Percentiles rank a stretch among this genome's conserved stretches.
These are phyloP conservation scores for Schizochytrium sp. DNA, from an alignment of 108 stramenopile genomes.

Conservation along the genomic window DNA sequence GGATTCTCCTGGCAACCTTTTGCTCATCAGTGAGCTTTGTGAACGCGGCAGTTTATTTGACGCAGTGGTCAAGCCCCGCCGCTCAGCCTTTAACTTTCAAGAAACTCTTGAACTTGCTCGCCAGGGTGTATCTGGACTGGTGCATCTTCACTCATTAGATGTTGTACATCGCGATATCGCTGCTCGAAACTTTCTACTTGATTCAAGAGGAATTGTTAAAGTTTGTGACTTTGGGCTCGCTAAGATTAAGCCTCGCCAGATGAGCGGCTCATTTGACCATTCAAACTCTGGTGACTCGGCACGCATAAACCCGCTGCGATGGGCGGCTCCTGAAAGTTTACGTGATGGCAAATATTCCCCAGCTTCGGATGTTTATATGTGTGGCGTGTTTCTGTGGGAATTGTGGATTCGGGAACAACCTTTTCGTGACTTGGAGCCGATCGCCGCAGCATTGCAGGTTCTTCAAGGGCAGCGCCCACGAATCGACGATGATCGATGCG, in stretches of 20 bases:
- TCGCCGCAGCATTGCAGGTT: slow-evolving; percentile 7
- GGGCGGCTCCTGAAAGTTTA: slow-evolving; percentile 68
- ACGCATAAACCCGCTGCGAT: slow-evolving; percentile 64
- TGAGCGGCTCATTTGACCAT: neutral
- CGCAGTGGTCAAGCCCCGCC: slow-evolving; percentile 59
- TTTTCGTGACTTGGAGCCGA: neutral
- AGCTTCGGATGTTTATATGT: slow-evolving; percentile 65
- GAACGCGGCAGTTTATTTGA: slow-evolving; percentile 64
- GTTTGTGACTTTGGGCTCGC: slow-evolving; percentile 70
- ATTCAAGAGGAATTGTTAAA: slow-evolving; percentile 60
- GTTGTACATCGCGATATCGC: slow-evolving; percentile 72
- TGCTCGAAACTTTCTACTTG: slow-evolving; percentile 69
- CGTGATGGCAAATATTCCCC: neutral
- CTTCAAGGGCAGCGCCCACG: neutral
- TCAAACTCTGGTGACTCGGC: slow-evolving; percentile 42
- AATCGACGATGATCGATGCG: neutral
- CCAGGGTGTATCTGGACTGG: slow-evolving; percentile 55
- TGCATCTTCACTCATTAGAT: slow-evolving; percentile 62
- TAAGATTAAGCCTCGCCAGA: slow-evolving; percentile 62
- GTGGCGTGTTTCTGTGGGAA: slow-evolving; percentile 67
- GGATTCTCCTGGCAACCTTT: neutral
- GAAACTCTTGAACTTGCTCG: slow-evolving; percentile 51
- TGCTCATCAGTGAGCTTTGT: slow-evolving; percentile 65
- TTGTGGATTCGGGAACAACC: slow-evolving; percentile 62
- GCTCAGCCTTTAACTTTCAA: neutral